Base-by-base conservation (phyloP, 345 rosid genomes). In the Reutealis trisperma region DNA sequence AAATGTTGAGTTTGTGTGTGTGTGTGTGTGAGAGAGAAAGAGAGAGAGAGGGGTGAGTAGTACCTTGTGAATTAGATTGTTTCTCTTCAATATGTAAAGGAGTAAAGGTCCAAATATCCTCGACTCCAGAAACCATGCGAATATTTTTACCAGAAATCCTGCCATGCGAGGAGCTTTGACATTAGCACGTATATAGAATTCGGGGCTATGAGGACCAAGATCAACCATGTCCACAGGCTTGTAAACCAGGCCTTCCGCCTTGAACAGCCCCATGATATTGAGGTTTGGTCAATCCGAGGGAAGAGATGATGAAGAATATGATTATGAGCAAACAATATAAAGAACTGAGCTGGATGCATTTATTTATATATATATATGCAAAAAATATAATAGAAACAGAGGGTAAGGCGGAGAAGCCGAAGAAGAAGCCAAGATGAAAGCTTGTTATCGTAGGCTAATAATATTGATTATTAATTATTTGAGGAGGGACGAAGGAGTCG, bases 91-190 rank as follows among this genome's bases (percentile, higher is more conserved):
- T 1, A 89, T 5, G 83, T 85, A 82, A 19, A 87, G n/a, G 55
- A 91, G 65, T 19, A 83, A 19, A 0, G 81, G 41, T 37, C 96
- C 93, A 37, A 91, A 51, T 2, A 89, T 76, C 54, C 77, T 71
- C 6, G 81, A 81, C 72, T 91, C 93, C 82, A 91, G 58, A 63
- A 89, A 81, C 96, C 96, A 89, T 66, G 79, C 88, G 30, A 88
- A 89, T 0, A 89, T 49, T 69, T 88, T 89, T 30, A 87, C 91
- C 57, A 89, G 74, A 67, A 91, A 77, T 73, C 96, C 93, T 16
- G 93, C 91, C 96, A 88, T 77, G 30, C 96, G 85, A 12, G 93
- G 96, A 61, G 93, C 93, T 91, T 55, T 89, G 58, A 88, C 93
- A 70, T 86, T 86, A 73, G 96, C 90, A 74, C 58, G 78, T 75